phyloP scores from a whole-genome alignment of 1,284 basidiomycete species.

The Cryptococcus hybrid region DNA sequence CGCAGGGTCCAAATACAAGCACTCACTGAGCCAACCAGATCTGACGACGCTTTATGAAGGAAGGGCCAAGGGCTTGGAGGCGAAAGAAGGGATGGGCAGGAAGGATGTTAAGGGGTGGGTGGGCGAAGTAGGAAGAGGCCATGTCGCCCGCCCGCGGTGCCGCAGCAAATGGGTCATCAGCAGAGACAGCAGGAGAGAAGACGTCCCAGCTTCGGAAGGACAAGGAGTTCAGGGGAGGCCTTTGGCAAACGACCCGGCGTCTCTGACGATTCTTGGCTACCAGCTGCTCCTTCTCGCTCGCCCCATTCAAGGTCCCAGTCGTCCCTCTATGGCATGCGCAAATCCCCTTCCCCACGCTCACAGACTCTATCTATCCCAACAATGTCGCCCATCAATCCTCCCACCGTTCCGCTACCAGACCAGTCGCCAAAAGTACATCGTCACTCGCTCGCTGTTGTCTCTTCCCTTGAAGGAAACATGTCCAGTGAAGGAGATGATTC shows the following conservation, averaged over 20 bases:
- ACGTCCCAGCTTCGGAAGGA: slow-evolving; percentile 1
- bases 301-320: slow-evolving; percentile 17
- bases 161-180: slow-evolving; percentile 1
- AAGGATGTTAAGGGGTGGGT: slow-evolving; percentile 17
- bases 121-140: slow-evolving; percentile 14
- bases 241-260: too few relatives aligned
- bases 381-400: slow-evolving; percentile 24
- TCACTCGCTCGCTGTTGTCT: not conserved
- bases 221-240: not conserved
- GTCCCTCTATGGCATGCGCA: slow-evolving; percentile 13
- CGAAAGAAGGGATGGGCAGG: slow-evolving; percentile 33
- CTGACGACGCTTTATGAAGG: slow-evolving; percentile 32
- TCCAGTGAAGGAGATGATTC: slow-evolving; percentile 45
- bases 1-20: slow-evolving; percentile 21
- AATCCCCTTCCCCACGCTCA: slow-evolving; percentile 23
- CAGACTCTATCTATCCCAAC: slow-evolving; percentile 15
- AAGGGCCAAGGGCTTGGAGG: not conserved
- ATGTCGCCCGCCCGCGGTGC: not conserved
- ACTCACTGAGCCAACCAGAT: slow-evolving; percentile 42
- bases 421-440: slow-evolving; percentile 1
- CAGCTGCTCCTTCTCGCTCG: slow-evolving; percentile 6
- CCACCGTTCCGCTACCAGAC: slow-evolving; percentile 11
- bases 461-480: slow-evolving; percentile 18
- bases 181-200: slow-evolving; percentile 7
- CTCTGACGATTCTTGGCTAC: slow-evolving; percentile 6